Percentiles rank a stretch among this genome's conserved stretches.
Conservation (phyloP, 73 alveolate genomes). For the Paraurostyla sp. region DNA sequence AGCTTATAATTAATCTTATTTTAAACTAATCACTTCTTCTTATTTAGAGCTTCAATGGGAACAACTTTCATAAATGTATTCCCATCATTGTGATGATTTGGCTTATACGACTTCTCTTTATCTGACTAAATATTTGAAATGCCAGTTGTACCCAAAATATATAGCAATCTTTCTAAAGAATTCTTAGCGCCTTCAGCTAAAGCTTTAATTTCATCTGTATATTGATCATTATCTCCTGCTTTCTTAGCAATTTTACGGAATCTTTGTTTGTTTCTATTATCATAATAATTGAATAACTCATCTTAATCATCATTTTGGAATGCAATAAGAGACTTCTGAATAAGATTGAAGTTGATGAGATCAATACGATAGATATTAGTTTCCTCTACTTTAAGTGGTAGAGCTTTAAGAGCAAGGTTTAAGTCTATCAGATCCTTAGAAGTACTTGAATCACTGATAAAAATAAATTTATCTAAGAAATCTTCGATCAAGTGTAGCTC, state of each 20-base stretch:
- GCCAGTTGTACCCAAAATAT: background rate
- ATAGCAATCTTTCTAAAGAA: background rate
- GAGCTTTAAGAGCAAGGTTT: constrained; percentile 63
- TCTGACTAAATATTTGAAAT: background rate
- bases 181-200: background rate
- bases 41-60: background rate
- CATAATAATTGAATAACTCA: constrained; percentile 67
- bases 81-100: background rate
- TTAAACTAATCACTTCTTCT: background rate
- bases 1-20: too few relatives aligned
- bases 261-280: constrained; percentile 43
- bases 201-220: background rate
- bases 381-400: constrained; percentile 57
- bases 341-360: constrained; percentile 50
- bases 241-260: constrained; percentile 42
- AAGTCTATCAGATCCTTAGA: constrained; percentile 53
- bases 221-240: constrained; percentile 6
- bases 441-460: constrained; percentile 56
- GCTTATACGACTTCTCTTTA: background rate
- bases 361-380: constrained; percentile 61
- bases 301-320: constrained; percentile 71
- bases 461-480: constrained; percentile 55
- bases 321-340: constrained; percentile 63
- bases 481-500: constrained; percentile 64
- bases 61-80: constrained; percentile 20